Percentiles rank a stretch among this genome's conserved stretches.
phyloP scores from a whole-genome alignment of 2,329 filamentous ascomycete genomes.

The Diaporthe citriasiana region DNA sequence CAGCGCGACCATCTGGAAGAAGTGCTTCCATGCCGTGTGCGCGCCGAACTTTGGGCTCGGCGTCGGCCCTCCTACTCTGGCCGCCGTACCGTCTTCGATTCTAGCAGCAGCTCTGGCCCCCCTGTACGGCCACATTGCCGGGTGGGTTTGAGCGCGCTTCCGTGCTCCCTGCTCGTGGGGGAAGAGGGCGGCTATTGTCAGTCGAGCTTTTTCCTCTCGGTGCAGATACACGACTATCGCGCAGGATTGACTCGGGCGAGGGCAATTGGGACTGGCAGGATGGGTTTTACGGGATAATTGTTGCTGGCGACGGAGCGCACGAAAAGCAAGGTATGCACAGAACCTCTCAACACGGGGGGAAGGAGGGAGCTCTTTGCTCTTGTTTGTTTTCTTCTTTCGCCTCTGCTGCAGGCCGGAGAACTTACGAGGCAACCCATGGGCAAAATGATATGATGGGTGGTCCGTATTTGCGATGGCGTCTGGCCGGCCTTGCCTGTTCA shows the following conservation, averaged over 20 bases:
- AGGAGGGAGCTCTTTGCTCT: slow-evolving; percentile 29
- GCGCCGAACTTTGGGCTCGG: slow-evolving; percentile 41
- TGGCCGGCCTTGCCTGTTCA: slow-evolving; percentile 24
- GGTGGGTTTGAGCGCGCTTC: slow-evolving; percentile 39
- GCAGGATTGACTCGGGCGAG: slow-evolving; percentile 13
- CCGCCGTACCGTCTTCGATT: slow-evolving; percentile 23
- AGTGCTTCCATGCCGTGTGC: slow-evolving; percentile 42
- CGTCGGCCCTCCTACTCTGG: slow-evolving; percentile 30
- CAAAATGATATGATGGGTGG: slow-evolving; percentile 31
- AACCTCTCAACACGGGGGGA: slow-evolving; percentile 18
- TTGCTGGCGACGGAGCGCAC: slow-evolving; percentile 15
- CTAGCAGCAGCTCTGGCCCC: slow-evolving; percentile 26
- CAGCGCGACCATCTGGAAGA: slow-evolving; percentile 41
- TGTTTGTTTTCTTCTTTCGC: slow-evolving; percentile 4
- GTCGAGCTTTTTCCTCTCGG: slow-evolving; percentile 6
- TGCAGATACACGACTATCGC: slow-evolving; percentile 10
- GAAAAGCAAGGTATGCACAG: slow-evolving; percentile 31
- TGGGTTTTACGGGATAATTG: slow-evolving; percentile 23
- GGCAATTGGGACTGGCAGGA: slow-evolving; percentile 10
- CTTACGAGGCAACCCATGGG: slow-evolving; percentile 44
- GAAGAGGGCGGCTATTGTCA: slow-evolving; percentile 8
- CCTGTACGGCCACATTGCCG: slow-evolving; percentile 38
- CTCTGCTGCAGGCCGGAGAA: slow-evolving; percentile 23
- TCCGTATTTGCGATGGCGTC: slow-evolving; percentile 39
- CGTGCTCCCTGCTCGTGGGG: slow-evolving; percentile 35